Evolutionary conservation across 2,329 filamentous ascomycete species (phyloP).

Genomic region (Elsinoe batatas): DNA sequence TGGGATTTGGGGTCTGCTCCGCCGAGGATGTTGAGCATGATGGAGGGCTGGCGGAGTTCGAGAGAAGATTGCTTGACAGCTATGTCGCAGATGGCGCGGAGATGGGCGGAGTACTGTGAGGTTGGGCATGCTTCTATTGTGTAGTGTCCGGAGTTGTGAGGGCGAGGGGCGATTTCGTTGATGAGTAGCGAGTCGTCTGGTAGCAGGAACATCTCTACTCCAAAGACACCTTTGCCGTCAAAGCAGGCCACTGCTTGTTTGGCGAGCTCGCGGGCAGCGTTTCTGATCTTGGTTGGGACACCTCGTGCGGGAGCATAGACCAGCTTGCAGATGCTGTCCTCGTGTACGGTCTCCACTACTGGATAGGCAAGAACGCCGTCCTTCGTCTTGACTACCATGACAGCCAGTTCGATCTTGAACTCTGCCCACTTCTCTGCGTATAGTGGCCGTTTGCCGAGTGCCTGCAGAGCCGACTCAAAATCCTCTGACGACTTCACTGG

Average conservation of each 20-base stretch:
- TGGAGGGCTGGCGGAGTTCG: constrained; percentile 49
- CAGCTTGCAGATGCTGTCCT: constrained; percentile 90
- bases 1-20: constrained; percentile 58
- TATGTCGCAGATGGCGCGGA: constrained; percentile 68
- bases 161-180: constrained; percentile 76
- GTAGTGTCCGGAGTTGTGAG: constrained; percentile 90
- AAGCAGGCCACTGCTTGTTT: constrained; percentile 69
- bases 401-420: constrained; percentile 78
- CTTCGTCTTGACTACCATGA: constrained; percentile 89
- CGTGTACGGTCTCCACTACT: constrained; percentile 86
- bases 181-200: constrained; percentile 61
- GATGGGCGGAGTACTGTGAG: constrained; percentile 86
- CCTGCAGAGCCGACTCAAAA: constrained; percentile 56
- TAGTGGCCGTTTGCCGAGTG: constrained; percentile 58
- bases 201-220: constrained; percentile 90
- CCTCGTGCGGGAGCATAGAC: constrained; percentile 76
- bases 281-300: constrained; percentile 50
- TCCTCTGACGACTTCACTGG: constrained; percentile 50
- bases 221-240: constrained; percentile 85
- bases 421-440: constrained; percentile 87
- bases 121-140: constrained; percentile 85
- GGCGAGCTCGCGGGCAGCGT: constrained; percentile 65
- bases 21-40: constrained; percentile 75
- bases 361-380: constrained; percentile 68
- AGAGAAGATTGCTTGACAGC: constrained; percentile 45